Conservation (phyloP, 208 protist genomes). For the Strigomonas oncopelti region DNA sequence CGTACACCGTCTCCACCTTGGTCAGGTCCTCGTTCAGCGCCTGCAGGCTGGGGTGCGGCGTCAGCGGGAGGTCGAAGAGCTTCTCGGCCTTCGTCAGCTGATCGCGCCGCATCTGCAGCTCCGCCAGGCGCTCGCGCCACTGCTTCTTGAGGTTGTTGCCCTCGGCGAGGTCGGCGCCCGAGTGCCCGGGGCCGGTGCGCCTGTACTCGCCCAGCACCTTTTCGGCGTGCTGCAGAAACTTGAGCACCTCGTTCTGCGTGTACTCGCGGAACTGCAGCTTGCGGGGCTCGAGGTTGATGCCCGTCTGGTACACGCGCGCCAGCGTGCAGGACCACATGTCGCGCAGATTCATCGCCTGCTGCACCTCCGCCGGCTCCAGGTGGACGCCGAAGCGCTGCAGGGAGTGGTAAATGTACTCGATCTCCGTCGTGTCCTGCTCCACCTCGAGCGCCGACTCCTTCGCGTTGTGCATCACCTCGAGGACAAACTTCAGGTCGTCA, state of each 20-base stretch:
- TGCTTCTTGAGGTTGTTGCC: constrained; percentile 89
- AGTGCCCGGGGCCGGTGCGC: constrained; percentile 75
- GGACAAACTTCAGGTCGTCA: constrained; percentile 95
- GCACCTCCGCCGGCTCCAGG: constrained; percentile 75
- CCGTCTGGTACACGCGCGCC: constrained; percentile 58
- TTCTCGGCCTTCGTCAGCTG: constrained; percentile 94
- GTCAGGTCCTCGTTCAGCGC: constrained; percentile 90
- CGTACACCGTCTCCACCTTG: constrained; percentile 90
- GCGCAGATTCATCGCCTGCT: constrained; percentile 72
- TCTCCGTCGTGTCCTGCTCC: constrained; percentile 91
- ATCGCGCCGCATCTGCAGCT: constrained; percentile 79
- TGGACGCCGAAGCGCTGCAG: constrained; percentile 89
- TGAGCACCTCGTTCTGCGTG: constrained; percentile 86
- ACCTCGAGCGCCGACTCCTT: constrained; percentile 84
- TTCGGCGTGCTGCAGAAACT: constrained; percentile 65
- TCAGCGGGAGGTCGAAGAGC: constrained; percentile 95
- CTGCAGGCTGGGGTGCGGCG: constrained; percentile 87
- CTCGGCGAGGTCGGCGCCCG: constrained; percentile 83
- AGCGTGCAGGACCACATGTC: constrained; percentile 87
- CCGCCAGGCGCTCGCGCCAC: constrained; percentile 75
- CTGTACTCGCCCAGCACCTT: constrained; percentile 72
- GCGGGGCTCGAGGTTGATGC: constrained; percentile 83
- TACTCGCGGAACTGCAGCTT: constrained; percentile 94
- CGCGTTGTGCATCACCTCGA: constrained; percentile 93
- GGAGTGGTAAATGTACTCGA: constrained; percentile 94